These are phyloP conservation scores for Quercus robur DNA, from an alignment of 306 rosid species.

Conservation along the genomic window DNA sequence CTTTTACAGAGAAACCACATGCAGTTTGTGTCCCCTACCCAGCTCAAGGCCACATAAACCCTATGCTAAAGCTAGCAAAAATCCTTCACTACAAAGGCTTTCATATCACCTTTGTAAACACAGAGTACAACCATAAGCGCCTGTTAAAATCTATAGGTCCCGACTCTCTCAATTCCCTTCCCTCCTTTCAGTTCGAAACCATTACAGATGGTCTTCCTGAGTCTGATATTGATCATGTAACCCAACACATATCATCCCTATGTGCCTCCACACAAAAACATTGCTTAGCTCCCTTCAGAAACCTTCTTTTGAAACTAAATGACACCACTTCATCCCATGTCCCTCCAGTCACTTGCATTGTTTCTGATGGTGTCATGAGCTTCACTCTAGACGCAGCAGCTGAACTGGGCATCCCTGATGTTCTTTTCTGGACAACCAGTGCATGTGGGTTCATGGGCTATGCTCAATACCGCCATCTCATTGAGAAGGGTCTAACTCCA, in stretches of 20 bases:
- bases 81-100: constrained; percentile 38
- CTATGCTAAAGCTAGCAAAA: constrained; percentile 14
- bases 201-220: constrained; percentile 65
- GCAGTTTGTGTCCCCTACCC: constrained; percentile 13
- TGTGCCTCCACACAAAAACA: constrained; percentile 29
- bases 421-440: constrained; percentile 42
- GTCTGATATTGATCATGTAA: constrained; percentile 23
- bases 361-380: constrained; percentile 42
- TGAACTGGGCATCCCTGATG: constrained; percentile 44
- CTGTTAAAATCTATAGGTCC: constrained; percentile 34
- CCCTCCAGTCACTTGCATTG: constrained; percentile 47
- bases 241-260: constrained; percentile 41
- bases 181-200: constrained; percentile 34
- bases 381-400: constrained; percentile 49
- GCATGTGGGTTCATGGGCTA: background rate
- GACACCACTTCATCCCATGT: background rate
- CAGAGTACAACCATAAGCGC: constrained; percentile 36
- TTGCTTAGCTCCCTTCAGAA: constrained; percentile 38
- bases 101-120: constrained; percentile 38
- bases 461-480: no score
- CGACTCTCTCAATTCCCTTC: constrained; percentile 18
- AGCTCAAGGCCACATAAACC: constrained; percentile 9
- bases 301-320: constrained; percentile 39
- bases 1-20: background rate
- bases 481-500: no score